Percentiles rank a stretch among this genome's conserved stretches.
Conservation (phyloP, 768 basidiomycete species). For the Boletus coccyginus region DNA sequence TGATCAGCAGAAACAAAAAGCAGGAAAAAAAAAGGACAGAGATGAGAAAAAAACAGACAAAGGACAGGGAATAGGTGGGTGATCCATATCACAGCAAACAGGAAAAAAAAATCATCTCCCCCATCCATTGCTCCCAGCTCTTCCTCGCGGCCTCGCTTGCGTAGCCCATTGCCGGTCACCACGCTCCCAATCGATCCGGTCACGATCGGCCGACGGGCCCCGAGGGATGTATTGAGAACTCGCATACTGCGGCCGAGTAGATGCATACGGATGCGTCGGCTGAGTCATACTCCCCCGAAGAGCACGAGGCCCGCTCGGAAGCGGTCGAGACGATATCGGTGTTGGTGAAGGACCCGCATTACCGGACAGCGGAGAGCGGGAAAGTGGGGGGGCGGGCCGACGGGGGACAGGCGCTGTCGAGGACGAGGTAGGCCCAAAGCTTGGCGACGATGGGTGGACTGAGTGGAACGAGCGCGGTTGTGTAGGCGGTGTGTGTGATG, state of each 20-base stretch:
- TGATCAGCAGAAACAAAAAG: conserved; percentile 25
- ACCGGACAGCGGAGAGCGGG: conserved; percentile 30
- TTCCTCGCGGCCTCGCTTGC: conserved; percentile 28
- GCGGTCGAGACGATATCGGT: conserved; percentile 31
- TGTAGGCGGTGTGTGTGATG: conserved; percentile 45
- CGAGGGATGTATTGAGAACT: conserved; percentile 42
- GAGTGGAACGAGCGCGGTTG: conserved; percentile 46
- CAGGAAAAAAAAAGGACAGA: background rate
- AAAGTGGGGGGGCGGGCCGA: conserved; percentile 30
- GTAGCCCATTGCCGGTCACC: conserved; percentile 36
- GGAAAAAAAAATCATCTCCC: conserved; percentile 27
- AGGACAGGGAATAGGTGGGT: conserved; percentile 1
- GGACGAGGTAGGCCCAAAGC: conserved; percentile 21
- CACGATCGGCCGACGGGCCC: conserved; percentile 52
- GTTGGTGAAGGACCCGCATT: conserved; percentile 13
- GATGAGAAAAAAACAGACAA: background rate
- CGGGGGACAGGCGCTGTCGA: conserved; percentile 24
- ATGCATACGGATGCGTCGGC: conserved; percentile 18
- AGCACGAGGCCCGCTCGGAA: conserved; percentile 41
- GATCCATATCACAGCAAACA: conserved; percentile 11
- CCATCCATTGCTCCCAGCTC: conserved; percentile 38
- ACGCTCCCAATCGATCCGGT: conserved; percentile 45
- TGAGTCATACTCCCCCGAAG: conserved; percentile 30
- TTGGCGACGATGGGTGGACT: conserved; percentile 25
- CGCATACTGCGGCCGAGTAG: conserved; percentile 20